Conservation (phyloP, 257 asterid species). For the Forsythia suspensa region DNA sequence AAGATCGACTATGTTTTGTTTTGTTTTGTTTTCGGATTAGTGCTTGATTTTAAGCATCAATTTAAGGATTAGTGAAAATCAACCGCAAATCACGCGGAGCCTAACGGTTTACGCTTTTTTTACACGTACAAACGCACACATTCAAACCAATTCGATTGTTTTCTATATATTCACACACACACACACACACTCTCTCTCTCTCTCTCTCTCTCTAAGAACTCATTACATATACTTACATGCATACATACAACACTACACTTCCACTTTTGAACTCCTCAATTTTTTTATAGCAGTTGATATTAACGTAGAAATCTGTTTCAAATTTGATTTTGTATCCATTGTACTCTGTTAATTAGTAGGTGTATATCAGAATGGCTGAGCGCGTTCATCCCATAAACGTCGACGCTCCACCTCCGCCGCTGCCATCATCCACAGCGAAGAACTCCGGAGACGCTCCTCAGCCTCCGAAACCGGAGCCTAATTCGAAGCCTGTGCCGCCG, state of each 20-base stretch:
- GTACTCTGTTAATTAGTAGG: background rate
- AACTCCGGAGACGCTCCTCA: constrained; percentile 8
- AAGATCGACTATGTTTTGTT: background rate
- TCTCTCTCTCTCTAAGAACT: too few relatives aligned
- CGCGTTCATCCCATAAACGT: constrained; percentile 17
- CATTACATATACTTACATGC: background rate
- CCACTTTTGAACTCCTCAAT: background rate
- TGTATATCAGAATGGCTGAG: constrained; percentile 13
- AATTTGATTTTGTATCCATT: background rate
- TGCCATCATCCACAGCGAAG: background rate
- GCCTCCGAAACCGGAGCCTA: background rate
- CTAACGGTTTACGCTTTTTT: background rate
- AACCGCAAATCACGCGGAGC: background rate
- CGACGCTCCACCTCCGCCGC: constrained; percentile 17
- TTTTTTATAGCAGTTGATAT: background rate
- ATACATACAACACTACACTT: background rate
- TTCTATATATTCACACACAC: background rate
- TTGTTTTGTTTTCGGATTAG: too few relatives aligned
- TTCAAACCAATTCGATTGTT: background rate
- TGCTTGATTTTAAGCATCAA: background rate
- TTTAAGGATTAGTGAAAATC: background rate
- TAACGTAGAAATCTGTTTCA: background rate
- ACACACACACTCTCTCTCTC: too few relatives aligned
- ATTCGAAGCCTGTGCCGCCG: constrained; percentile 16
- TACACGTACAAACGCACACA: background rate